These are phyloP conservation scores for Tetraselmis striata DNA, from an alignment of 139 green algal species.

Conservation along the genomic window DNA sequence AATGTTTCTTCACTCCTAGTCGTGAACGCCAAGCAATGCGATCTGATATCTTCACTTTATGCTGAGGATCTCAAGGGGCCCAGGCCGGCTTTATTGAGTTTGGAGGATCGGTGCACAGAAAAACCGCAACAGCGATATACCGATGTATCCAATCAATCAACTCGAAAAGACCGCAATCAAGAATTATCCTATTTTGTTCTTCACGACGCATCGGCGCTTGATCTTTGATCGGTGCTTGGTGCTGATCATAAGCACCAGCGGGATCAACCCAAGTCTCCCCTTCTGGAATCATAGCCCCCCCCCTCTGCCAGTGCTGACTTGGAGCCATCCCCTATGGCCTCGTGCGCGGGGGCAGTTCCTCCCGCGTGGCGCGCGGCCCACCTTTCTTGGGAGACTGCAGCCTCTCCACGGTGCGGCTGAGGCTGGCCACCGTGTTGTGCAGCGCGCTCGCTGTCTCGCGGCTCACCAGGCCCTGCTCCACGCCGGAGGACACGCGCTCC, in stretches of 20 bases:
- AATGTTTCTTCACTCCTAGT: not conserved
- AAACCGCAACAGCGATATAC: too few relatives aligned
- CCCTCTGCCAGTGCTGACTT: not conserved
- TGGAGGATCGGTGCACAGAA: too few relatives aligned
- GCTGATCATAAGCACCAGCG: too few relatives aligned
- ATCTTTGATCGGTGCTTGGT: too few relatives aligned
- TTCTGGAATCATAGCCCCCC: not conserved
- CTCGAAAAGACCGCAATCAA: too few relatives aligned
- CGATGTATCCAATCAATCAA: too few relatives aligned
- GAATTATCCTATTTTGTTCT: too few relatives aligned
- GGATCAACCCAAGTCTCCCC: too few relatives aligned
- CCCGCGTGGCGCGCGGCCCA: not conserved
- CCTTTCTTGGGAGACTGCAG: not conserved
- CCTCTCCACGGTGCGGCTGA: not conserved
- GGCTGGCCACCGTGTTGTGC: not conserved
- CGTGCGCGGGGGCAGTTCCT: not conserved
- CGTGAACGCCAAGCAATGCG: not conserved
- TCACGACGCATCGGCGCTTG: too few relatives aligned
- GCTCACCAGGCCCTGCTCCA: not conserved
- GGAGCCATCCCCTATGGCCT: not conserved
- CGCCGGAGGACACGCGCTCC: not conserved
- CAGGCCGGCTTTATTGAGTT: too few relatives aligned
- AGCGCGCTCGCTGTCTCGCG: not conserved
- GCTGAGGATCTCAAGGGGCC: not conserved
- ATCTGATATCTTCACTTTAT: not conserved